A percentile compares a stretch with the other conserved stretches of the same genome.
These are phyloP conservation scores for Acanthamoeba royreba DNA, from an alignment of 208 protist genomes.

Conservation along the genomic window DNA sequence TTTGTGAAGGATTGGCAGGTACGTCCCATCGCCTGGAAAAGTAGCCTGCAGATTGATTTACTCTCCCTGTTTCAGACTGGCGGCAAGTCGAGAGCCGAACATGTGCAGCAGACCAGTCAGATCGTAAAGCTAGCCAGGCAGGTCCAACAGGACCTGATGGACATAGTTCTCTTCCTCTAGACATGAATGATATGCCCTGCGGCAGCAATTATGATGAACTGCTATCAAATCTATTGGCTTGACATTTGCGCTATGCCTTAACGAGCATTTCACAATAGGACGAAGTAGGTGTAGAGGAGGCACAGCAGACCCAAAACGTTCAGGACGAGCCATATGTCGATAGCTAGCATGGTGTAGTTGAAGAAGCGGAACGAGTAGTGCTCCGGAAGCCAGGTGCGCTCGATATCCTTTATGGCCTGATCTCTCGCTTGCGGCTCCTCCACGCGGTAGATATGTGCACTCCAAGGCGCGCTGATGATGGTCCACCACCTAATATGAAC, in stretches of 20 bases:
- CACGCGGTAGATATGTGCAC: conserved; percentile 35
- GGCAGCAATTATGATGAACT: no score
- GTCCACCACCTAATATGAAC: conserved; percentile 28
- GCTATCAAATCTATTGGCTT: no score
- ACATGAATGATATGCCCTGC: no score
- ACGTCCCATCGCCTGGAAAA: neutral
- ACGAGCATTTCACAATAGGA: neutral
- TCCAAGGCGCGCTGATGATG: conserved; percentile 45
- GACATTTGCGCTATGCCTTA: no score
- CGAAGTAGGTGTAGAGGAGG: neutral
- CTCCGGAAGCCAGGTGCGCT: neutral
- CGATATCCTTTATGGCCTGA: neutral
- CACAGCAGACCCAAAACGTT: neutral
- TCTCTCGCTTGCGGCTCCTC: neutral
- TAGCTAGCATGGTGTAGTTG: conserved; percentile 4
- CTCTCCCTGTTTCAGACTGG: neutral
- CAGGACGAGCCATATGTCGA: neutral
- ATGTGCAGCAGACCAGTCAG: neutral
- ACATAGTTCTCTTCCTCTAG: neutral
- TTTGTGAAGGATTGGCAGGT: neutral
- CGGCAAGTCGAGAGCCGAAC: neutral
- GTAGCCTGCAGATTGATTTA: neutral
- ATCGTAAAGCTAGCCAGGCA: neutral
- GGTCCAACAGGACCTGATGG: neutral
- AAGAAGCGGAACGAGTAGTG: conserved; percentile 20